Percentiles rank a stretch among this genome's conserved stretches.
Conservation (phyloP, 768 basidiomycete species). For the Boletus coccyginus region DNA sequence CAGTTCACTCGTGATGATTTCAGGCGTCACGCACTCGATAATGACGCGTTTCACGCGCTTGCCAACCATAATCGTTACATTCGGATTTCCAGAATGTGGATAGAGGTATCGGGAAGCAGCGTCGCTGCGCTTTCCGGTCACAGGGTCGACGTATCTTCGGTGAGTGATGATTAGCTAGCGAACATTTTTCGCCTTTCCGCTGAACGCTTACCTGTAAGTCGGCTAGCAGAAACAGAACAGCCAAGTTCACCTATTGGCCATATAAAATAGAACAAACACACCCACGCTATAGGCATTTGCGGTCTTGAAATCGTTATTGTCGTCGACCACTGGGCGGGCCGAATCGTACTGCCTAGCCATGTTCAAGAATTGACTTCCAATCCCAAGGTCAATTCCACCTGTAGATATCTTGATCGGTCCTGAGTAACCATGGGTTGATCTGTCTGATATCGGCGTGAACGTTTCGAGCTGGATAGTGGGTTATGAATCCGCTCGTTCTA, state of each 20-base stretch:
- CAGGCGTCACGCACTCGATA: neutral
- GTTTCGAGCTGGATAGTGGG: conserved; percentile 46
- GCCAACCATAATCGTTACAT: conserved; percentile 32
- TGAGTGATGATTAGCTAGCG: neutral
- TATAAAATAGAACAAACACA: neutral
- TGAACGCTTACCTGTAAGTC: conserved; percentile 13
- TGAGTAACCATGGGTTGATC: conserved; percentile 36
- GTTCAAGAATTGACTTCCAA: conserved; percentile 44
- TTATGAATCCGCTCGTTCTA: conserved; percentile 26
- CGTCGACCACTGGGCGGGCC: conserved; percentile 40
- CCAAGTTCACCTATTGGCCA: neutral
- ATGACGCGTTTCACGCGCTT: conserved; percentile 12
- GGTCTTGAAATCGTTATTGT: conserved; percentile 44
- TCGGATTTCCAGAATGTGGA: conserved; percentile 27
- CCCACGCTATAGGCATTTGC: conserved; percentile 24
- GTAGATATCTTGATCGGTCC: conserved; percentile 31
- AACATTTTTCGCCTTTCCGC: neutral
- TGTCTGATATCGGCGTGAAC: conserved; percentile 30
- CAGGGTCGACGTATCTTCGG: conserved; percentile 50
- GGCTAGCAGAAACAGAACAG: conserved; percentile 2
- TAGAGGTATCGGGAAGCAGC: conserved; percentile 39
- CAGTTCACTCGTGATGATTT: too few species aligned
- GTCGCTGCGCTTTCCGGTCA: conserved; percentile 36
- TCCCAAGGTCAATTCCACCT: neutral
- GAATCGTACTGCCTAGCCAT: conserved; percentile 48